These are phyloP conservation scores for Lentinula novae-zelandiae DNA, from an alignment of 1,284 basidiomycete genomes.

Conservation along the genomic window DNA sequence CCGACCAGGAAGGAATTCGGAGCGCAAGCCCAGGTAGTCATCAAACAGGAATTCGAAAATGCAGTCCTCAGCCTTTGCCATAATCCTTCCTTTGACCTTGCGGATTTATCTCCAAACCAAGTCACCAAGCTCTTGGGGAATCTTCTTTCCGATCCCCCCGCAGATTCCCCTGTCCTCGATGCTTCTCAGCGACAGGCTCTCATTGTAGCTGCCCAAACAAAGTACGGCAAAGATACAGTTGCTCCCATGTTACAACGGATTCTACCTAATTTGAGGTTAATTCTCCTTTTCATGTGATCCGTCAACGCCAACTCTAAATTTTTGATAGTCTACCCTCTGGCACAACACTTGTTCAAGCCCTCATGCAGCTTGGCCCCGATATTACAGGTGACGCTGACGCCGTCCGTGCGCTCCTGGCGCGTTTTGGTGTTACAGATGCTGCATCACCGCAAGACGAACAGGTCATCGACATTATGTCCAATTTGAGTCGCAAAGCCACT, in stretches of 20 bases:
- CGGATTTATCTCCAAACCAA: constrained; percentile 71
- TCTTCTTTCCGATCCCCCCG: constrained; percentile 64
- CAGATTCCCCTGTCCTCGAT: constrained; percentile 68
- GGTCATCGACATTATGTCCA: constrained; percentile 65
- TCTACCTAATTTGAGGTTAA: constrained; percentile 61
- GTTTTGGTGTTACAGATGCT: constrained; percentile 68
- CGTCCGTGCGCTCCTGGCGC: constrained; percentile 60
- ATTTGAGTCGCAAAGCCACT: constrained; percentile 60
- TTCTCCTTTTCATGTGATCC: constrained; percentile 15
- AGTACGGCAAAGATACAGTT: constrained; percentile 61
- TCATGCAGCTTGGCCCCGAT: constrained; percentile 74
- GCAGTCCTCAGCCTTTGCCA: constrained; percentile 71
- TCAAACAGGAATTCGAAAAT: constrained; percentile 73
- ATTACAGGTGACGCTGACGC: constrained; percentile 71
- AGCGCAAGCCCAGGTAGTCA: constrained; percentile 60
- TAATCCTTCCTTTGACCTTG: constrained; percentile 74
- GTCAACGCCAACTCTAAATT: constrained; percentile 15
- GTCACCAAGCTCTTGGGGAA: constrained; percentile 77
- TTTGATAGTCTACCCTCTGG: constrained; percentile 55
- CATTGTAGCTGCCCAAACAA: constrained; percentile 68
- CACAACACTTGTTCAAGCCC: constrained; percentile 65
- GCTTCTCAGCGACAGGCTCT: constrained; percentile 67
- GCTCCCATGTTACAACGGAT: constrained; percentile 47
- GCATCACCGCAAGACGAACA: constrained; percentile 68
- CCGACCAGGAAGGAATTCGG: constrained; percentile 65